Evolutionary conservation across 75 land plant species (phyloP).

Genomic region (Gnetum montanum): DNA sequence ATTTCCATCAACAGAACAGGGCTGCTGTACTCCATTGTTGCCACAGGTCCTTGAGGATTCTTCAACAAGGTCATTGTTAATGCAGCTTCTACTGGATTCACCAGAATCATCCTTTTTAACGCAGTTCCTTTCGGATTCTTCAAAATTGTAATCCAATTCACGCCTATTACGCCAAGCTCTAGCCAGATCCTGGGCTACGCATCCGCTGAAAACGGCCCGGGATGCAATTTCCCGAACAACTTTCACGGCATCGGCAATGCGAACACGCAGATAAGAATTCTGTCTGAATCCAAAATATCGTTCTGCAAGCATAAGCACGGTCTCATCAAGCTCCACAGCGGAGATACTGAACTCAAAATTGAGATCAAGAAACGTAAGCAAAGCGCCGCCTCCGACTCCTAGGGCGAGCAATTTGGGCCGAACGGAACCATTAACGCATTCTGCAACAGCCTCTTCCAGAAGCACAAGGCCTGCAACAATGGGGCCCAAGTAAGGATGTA

Average conservation of each 20-base stretch:
- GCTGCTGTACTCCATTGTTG: not conserved
- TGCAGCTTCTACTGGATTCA: not conserved
- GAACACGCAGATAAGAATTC: conserved; percentile 17
- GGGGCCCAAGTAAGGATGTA: conserved; percentile 66
- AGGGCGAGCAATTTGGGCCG: conserved; percentile 43
- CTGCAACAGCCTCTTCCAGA: conserved; percentile 19
- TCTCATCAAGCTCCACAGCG: conserved; percentile 62
- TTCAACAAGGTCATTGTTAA: not conserved
- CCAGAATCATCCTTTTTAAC: not conserved
- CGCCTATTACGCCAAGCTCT: conserved; percentile 1
- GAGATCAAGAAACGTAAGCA: conserved; percentile 47
- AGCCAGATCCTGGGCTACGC: not conserved
- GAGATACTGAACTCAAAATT: conserved; percentile 29
- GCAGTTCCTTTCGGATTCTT: not conserved
- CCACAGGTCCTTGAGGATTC: not conserved
- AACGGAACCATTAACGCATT: conserved; percentile 9
- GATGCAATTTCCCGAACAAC: conserved; percentile 18
- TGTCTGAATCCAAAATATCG: conserved; percentile 61
- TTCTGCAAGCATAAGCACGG: conserved; percentile 48
- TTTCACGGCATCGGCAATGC: conserved; percentile 59
- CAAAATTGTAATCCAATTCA: not conserved
- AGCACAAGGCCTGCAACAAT: conserved; percentile 70
- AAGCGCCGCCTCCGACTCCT: conserved; percentile 91
- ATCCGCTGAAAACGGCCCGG: not conserved
- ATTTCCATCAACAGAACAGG: too few relatives aligned